Evolutionary conservation across 2,329 filamentous ascomycete genomes (phyloP), one percentile per base, ranked within the genome.

Genomic region (Neonectria hederae): DNA sequence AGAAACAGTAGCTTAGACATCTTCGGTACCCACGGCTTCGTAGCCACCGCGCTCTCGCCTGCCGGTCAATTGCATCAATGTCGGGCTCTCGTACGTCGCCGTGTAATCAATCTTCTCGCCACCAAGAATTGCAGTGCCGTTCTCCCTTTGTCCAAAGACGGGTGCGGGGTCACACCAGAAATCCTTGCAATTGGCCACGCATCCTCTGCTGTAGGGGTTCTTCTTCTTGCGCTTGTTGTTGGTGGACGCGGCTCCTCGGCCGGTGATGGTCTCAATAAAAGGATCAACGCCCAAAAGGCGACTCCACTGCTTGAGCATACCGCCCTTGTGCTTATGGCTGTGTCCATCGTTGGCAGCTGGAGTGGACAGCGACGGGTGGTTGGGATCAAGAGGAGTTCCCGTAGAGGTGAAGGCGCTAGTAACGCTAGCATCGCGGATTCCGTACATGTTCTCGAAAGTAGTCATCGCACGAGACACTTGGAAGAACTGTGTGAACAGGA

Each of bases 361-460:
- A 28, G 83, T 79, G 1, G 90, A 85, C 43, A 90, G 85, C 0
- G 90, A 89, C 0, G 90, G 86, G 52, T 91, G 89, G 48, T 86
- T 84, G 51, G 88, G 83, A 61, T 90, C 88, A 1, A 97, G 84
- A 21, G 92, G 90, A 1, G 90, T 89, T 26, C 89, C 90, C 13
- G 93, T 92, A 1, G 93, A 93, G 1, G 93, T 90, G 73, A 97
- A 89, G 57, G 92, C 92, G 0, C 90, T 89, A 7, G 89, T 89
- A 32, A 94, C 82, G 1, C 69, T 73, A 32, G 75, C 76, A 66
- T 91, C 85, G 62, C 89, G 86, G 65, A 94, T 86, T 54, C 93
- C 91, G 67, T 90, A 90, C 94, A 99, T 98, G 78, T 94, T 97
- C 80, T 99, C 96, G 79, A 92, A 98, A 0, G 96, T 99, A 1